Evolutionary conservation across 805 yeast genomes (phyloP), one percentile per base, ranked within the genome.

Genomic region (Candida mattraensis): DNA sequence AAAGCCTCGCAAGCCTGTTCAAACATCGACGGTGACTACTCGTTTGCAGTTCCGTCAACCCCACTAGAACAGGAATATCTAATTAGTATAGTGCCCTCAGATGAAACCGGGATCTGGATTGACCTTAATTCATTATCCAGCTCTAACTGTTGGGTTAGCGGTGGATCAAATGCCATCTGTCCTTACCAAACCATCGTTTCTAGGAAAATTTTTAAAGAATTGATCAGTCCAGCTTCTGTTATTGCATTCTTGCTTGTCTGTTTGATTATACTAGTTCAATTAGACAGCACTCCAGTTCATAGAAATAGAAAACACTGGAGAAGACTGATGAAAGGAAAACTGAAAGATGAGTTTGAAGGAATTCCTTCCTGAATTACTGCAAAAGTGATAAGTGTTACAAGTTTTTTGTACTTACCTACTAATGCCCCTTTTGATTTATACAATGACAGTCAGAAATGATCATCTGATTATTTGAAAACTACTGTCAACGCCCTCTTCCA

Each of bases 101-200:
- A 48, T 3, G 55, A 60, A 11, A 58, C 47, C 10, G 74, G 75
- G 0, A 64, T 78, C 0, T 89, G 97, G 97, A 74, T 87, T 3
- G 87, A 87, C 60, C 48, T 87, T 44, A 89, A 91, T 54, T 86
- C 89, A 12, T 69, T 91, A 15, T 74, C 86, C 1, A 78, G 80
- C 14, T 61, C 71, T 3, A 74, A 78, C 36, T 89, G 98, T 53
- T 91, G 93, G 89, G 88, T 88, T 4, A 59, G 74, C 9, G 96
- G 95, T 1, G 96, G 95, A 0, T 76, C 87, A 0, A 69, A 75
- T 42, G 81, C 91, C 0, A 54, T 63, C 20, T 89, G 98, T 55
- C 96, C 97, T 0, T 88, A 88, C 54, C 76, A 74, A 38, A 66
- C 65, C 29, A 70, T 72, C 1, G 68, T 78, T 7, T 67, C 80